Evolutionary conservation across 345 rosid species (phyloP), one percentile per base, ranked within the genome.

Genomic region (Gossypium rotundifolium): DNA sequence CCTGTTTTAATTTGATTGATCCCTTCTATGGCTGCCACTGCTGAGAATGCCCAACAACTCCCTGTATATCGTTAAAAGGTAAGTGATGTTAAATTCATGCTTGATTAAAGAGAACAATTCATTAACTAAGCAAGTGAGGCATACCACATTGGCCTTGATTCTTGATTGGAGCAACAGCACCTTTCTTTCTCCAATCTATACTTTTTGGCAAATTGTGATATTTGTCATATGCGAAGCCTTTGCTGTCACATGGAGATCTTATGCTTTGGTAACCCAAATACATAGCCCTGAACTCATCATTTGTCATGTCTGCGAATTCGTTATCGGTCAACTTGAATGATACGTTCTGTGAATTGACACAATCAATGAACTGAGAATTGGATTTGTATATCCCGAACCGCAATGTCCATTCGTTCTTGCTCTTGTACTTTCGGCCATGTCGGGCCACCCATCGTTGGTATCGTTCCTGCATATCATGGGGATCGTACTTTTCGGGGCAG

Each of bases 1-100:
- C 94, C 93, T 22, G 93, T 90, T 74, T 83, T 85, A 65, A 95
- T 86, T 74, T 86, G 79, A 87, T 85, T 85, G 84, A 91, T 83
- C 77, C 97, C 93, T 84, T 95, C 93, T 20, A 93, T 81, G 1
- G 99, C 94, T 55, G 94, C 92, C 68, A 93, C 90, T 5, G 99
- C 89, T 4, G 98, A 88, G 48, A 95, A 95, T 7, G 98, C 99
- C 99, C 99, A 95, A 71, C 98, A 95, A 71, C 96, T 87, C 74
- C 97, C 96, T 91, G 88, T 40, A 76, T 40, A 76, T 22, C 17
- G 20, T 33, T 17, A 49, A 52, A 61, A 63, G 18, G 75, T 49
- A 38, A n/a, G 17, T 20, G 23, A 29, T 51, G 71, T 61, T 11
- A 48, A 23, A 46, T 46, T 9, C 40, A 46, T 46, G 14, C 51